Base-by-base conservation (phyloP, 148 eudicot species). In the Chenopodium suecicum region DNA sequence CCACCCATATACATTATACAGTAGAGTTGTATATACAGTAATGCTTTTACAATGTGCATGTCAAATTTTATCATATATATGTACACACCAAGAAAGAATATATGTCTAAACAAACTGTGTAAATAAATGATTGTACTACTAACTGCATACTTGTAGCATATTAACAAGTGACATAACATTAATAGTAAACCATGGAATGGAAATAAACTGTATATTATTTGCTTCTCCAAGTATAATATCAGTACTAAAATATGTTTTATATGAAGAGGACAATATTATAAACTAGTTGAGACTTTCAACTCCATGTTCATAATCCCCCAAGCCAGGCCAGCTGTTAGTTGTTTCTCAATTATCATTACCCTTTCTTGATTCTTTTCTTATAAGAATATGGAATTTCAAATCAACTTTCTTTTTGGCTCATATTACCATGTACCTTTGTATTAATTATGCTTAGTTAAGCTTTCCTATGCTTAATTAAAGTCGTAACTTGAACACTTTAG, bases 401-500 rank as follows among this genome's bases (percentile, higher is more conserved):
- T 19, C 13, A 46, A 16, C 23, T 32, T 77, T 44, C 68, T 37
- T 34, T 25, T 23, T 70, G 76, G n/a, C 23, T 70, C 44, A 12
- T 71, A 60, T 13, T 82, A 78, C 63, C 60, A 19, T 78, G 47
- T 70, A 46, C 76, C 73, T 69, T 76, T 44, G 69, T 17, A 27
- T 69, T 56, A 58, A 63, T 60, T 60, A 66, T 34, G 32, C 19
- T 9, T 25, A 4, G 3, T 23, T 37, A 32, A 67, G 75, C 79
- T 81, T 81, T 73, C 48, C 62, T 81, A 50, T 65, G 64, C 68
- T 81, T 52, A 67, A 73, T 68, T 23, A 67, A 73, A 52, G 25
- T 56, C 27, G 22, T 23, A 71, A 32, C 29, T 0, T 14, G 14
- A 58, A 27, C 34, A 27, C 76, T 71, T 41, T 79, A 54, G 41